These are phyloP conservation scores for Saprolegnia diclina DNA, from an alignment of 352 stramenopile genomes.

Conservation along the genomic window DNA sequence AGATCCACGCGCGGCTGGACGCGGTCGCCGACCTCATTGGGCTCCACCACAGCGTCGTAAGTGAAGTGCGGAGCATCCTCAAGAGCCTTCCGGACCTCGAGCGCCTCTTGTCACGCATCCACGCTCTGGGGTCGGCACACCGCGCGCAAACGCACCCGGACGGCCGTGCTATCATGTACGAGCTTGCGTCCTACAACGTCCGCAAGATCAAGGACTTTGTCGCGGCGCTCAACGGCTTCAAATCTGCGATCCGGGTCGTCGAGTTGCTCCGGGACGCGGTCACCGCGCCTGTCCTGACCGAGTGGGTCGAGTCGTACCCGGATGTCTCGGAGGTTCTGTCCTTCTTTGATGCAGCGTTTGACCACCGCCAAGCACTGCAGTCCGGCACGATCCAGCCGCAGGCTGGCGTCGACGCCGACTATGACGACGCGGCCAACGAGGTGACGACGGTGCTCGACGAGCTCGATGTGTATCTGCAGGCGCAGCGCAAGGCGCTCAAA, in stretches of 20 bases:
- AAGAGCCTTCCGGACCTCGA: slow-evolving; percentile 94
- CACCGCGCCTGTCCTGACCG: slow-evolving; percentile 11
- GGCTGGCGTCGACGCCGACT: slow-evolving; percentile 91
- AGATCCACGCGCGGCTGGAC: slow-evolving; percentile 95
- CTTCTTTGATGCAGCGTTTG: slow-evolving; percentile 96
- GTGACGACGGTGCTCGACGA: slow-evolving; percentile 85
- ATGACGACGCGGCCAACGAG: slow-evolving; percentile 86
- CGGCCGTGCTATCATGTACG: slow-evolving; percentile 97
- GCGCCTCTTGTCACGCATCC: slow-evolving; percentile 92
- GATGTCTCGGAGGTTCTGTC: slow-evolving; percentile 89
- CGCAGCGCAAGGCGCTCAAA: slow-evolving; percentile 65
- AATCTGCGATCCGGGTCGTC: slow-evolving; percentile 47
- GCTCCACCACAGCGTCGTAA: slow-evolving; percentile 52
- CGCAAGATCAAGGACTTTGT: slow-evolving; percentile 95
- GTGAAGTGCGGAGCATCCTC: slow-evolving; percentile 80
- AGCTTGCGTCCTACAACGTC: slow-evolving; percentile 94
- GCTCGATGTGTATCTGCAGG: slow-evolving; percentile 87
- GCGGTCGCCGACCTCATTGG: slow-evolving; percentile 92
- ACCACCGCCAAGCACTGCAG: slow-evolving; percentile 88
- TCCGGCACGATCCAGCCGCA: slow-evolving; percentile 90
- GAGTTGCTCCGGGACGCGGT: slow-evolving; percentile 45
- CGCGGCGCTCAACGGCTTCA: slow-evolving; percentile 88
- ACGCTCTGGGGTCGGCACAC: slow-evolving; percentile 90
- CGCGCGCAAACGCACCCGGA: slow-evolving; percentile 89
- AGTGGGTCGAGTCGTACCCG: slow-evolving; percentile 65